Evolutionary conservation across 164 flowering plant genomes (phyloP), one percentile per base, ranked within the genome.

Genomic region (Kalanchoe fedtschenkoi): DNA sequence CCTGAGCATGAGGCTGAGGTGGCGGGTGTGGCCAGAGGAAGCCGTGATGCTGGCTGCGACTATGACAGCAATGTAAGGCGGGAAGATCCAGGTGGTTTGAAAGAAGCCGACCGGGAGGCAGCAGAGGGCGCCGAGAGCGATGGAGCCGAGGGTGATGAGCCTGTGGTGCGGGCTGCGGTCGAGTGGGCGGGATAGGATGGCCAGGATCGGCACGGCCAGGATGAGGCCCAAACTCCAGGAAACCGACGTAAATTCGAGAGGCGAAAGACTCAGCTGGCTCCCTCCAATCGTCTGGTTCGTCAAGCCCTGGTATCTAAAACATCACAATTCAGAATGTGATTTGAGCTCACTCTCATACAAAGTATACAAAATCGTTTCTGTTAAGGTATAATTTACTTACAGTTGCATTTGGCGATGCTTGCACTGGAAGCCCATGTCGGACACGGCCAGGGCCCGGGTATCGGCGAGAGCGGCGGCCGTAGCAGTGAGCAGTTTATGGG

Each of bases 61-160:
- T 7, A 86, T 75, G 62, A 59, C 54, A 22, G 74, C 68, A 14
- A 80, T 74, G 65, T 82, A 84, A 1, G 73, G 83, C 0, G 75
- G 78, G 63, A 87, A 81, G 22, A 81, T 77, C 82, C 80, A 77
- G 3, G 46, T 14, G 2, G 75, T 74, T 39, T 64, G 58, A 71
- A 83, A 71, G 64, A 80, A 77, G 9, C 93, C 93, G 5, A 73
- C 67, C 0, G 88, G 88, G 0, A 87, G 81, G 65, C 86, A 83
- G 67, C 80, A 76, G 58, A 84, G 24, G 16, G 82, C 77, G 11
- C 93, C 93, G 6, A 69, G 3, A 19, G 65, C 72, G 0, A 76
- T 81, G 38, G 85, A 76, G 8, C 65, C 72, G 3, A 46, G 73
- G 2, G 80, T 72, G 15, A 84, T 69, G 62, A 81, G 63, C 5